Conservation (phyloP, 2,329 filamentous ascomycete species). For the Pyrenochaeta sp. region DNA sequence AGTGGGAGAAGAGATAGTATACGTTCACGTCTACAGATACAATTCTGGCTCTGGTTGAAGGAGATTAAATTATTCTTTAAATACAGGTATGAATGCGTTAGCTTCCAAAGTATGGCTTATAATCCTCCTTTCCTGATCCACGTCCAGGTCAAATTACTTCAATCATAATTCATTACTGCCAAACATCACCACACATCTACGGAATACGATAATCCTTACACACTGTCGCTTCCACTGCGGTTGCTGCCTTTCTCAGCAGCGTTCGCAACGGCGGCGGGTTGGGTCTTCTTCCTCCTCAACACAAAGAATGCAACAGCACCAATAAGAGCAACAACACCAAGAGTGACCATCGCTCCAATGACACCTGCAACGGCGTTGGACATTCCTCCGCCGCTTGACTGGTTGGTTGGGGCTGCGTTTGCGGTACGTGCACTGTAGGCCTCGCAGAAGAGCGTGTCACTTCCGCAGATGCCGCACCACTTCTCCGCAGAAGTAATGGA, state of each 20-base stretch:
- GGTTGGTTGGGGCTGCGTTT: background rate
- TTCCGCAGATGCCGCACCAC: constrained; percentile 60
- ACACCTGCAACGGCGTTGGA: constrained; percentile 57
- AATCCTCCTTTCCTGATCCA: too few species aligned
- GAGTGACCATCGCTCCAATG: constrained; percentile 59
- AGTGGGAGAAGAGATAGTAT: constrained; percentile 32
- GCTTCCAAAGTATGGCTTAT: too few species aligned
- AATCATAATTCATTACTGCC: too few species aligned
- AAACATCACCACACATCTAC: too few species aligned
- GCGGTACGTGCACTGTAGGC: constrained; percentile 34
- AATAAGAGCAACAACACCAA: constrained; percentile 45
- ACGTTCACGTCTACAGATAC: constrained; percentile 30
- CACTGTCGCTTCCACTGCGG: background rate
- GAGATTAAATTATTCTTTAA: too few species aligned
- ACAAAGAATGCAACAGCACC: constrained; percentile 8
- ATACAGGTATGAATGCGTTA: too few species aligned
- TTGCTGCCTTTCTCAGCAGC: background rate
- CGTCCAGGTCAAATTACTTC: too few species aligned
- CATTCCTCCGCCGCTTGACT: constrained; percentile 22
- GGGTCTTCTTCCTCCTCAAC: background rate
- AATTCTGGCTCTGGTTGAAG: background rate
- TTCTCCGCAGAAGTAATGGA: constrained; percentile 46
- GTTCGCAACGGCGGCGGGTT: background rate
- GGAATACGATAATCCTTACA: too few species aligned
- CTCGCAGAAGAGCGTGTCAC: constrained; percentile 56